Conservation (phyloP, 1,284 basidiomycete genomes). For the Apiotrichum siamense region DNA sequence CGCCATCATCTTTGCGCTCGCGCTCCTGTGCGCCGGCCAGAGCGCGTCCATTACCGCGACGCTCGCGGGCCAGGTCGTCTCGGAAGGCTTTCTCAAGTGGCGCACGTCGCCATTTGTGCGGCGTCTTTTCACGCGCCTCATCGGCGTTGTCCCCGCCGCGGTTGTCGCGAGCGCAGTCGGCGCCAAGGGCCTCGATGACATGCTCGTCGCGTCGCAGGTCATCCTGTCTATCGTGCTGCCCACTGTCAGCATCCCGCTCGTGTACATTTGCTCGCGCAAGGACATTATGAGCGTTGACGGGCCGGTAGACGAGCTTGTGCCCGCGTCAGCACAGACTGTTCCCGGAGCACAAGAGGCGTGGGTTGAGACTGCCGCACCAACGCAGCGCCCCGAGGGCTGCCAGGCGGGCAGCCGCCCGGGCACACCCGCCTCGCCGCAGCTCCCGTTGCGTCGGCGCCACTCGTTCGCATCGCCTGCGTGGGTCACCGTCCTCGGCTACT, state of each 20-base stretch:
- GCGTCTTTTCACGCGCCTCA: conserved; percentile 71
- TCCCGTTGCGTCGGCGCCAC: conserved; percentile 8
- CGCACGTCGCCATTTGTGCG: conserved; percentile 72
- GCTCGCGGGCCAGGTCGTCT: conserved; percentile 82
- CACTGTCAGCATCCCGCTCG: conserved; percentile 72
- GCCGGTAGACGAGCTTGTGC: conserved; percentile 23
- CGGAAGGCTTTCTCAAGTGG: conserved; percentile 92
- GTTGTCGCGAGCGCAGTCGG: conserved; percentile 72
- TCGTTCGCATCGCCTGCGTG: conserved; percentile 58
- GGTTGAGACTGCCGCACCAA: no score
- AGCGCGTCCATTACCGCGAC: conserved; percentile 90
- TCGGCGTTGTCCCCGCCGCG: conserved; percentile 82
- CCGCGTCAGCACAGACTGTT: no score
- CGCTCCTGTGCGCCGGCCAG: conserved; percentile 77
- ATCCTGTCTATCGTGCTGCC: conserved; percentile 81
- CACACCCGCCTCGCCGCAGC: neutral
- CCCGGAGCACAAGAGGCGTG: no score
- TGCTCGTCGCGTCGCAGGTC: conserved; percentile 85
- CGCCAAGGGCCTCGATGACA: conserved; percentile 64
- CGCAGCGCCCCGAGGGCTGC: no score
- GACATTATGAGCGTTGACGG: conserved; percentile 61
- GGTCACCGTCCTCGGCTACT: conserved; percentile 53
- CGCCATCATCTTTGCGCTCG: conserved; percentile 77
- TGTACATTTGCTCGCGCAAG: conserved; percentile 66
- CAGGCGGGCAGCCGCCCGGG: no score